These are phyloP conservation scores for Epichloe scottii DNA, from an alignment of 2,329 filamentous ascomycete genomes.

Conservation along the genomic window DNA sequence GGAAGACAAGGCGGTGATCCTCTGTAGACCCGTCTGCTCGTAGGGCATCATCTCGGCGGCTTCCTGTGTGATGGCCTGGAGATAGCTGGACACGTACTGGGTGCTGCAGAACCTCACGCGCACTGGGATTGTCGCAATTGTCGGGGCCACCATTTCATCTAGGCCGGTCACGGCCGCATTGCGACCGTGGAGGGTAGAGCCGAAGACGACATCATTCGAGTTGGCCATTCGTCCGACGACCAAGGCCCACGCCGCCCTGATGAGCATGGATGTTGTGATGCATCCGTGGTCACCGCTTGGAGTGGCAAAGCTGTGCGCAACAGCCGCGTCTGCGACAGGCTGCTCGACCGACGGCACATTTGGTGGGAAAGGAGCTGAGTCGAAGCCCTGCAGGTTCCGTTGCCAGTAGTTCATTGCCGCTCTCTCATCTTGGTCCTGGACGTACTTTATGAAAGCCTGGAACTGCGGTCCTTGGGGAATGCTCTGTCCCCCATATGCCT, in stretches of 20 bases:
- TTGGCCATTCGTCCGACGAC: conserved; percentile 36
- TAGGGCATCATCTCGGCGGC: conserved; percentile 8
- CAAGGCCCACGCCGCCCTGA: conserved; percentile 33
- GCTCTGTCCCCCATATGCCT: not conserved
- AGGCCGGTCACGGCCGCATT: conserved; percentile 10
- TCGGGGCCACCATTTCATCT: conserved; percentile 12
- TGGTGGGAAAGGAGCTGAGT: conserved; percentile 27
- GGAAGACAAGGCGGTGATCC: conserved; percentile 9
- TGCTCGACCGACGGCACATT: conserved; percentile 29
- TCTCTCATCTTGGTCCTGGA: conserved; percentile 22
- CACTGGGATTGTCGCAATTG: conserved; percentile 30
- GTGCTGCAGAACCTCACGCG: conserved; percentile 22
- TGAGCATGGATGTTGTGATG: conserved; percentile 5
- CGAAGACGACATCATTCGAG: conserved; percentile 26
- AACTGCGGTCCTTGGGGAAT: conserved; percentile 14
- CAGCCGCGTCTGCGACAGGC: conserved; percentile 30
- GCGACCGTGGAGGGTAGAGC: conserved; percentile 29
- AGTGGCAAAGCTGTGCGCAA: conserved; percentile 18
- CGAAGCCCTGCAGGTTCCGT: conserved; percentile 26
- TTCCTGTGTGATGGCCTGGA: conserved; percentile 8
- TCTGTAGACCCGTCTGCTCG: conserved; percentile 11
- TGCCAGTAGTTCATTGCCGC: conserved; percentile 30
- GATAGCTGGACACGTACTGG: conserved; percentile 1
- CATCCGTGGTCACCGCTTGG: conserved; percentile 7
- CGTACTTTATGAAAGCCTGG: conserved; percentile 32